Evolutionary conservation across 1,284 basidiomycete species (phyloP), one percentile per base, ranked within the genome.

Genomic region (Apiotrichum domesticum): DNA sequence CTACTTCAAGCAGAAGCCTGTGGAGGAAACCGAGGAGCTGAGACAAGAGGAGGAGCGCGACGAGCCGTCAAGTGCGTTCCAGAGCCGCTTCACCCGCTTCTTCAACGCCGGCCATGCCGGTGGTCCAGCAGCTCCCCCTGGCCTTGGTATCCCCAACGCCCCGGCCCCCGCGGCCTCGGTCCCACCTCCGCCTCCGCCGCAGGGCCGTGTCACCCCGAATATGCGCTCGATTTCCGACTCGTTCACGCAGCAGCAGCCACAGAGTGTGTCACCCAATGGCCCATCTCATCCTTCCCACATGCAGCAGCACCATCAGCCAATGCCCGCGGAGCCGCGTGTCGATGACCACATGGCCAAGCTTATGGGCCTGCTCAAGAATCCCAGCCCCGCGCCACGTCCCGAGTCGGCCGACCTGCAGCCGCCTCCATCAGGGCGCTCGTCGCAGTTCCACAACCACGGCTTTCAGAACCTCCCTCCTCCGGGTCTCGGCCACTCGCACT

Each of bases 1-100:
- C 54, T 75, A 74, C 57, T 67, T 75, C 9, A 60, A 63, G 42
- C 67, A 67, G 37, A 60, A 52, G 32, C 60, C 58, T n/a, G 55
- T 58, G 3, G 52, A 59, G 42, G 62, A 59, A 33, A 52, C 59
- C 39, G 61, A 65, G 13, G 54, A 42, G 13, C 42, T 46, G 10
- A 59, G 58, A 3, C 56, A 63, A 7, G 58, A 59, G 6, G 53
- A 62, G 41, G 55, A 46, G 40, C 37, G 49, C 7, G 46, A 57
- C 41, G 41, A 52, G 46, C 49, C 57, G 51, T 33, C 56, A 2
- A 63, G 56, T 14, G 67, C 62, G 2, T 71, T 70, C 59, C 57
- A 61, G 33, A 70, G 67, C 54, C 67, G 73, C 0, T 75, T 75
- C 61, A 70, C 72, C 54, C 61, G 62, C 35, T 74, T 73, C 63